Conservation (phyloP, 2,329 filamentous ascomycete species). For the Drechslerella coelobrocha region DNA sequence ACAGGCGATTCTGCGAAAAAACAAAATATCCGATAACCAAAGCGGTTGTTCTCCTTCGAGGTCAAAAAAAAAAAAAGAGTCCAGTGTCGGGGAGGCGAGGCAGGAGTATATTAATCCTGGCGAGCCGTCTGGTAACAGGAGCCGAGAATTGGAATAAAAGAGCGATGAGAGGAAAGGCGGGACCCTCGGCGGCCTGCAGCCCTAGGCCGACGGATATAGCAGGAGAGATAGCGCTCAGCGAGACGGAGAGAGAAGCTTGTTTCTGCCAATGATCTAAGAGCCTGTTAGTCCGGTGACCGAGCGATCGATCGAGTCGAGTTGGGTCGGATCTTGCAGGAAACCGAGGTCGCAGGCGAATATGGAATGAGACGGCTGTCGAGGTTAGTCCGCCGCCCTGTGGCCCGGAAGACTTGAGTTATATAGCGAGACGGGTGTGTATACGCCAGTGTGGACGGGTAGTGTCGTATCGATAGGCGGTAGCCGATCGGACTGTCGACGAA, state of each 20-base stretch:
- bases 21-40: constrained; percentile 21
- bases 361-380: no score
- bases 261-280: not conserved
- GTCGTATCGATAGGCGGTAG: no score
- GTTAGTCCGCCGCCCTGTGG: no score
- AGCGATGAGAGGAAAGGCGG: constrained; percentile 11
- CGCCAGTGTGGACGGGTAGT: no score
- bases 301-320: not conserved
- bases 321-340: not conserved
- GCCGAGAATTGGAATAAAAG: not conserved
- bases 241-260: constrained; percentile 1
- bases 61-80: constrained; percentile 8
- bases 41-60: not conserved
- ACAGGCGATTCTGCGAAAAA: no score
- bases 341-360: not conserved
- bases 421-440: no score
- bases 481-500: no score
- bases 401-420: no score
- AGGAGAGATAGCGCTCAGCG: no score
- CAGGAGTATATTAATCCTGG: not conserved
- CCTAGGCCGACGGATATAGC: not conserved
- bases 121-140: constrained; percentile 2
- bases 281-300: not conserved
- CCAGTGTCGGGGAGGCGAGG: constrained; percentile 15
- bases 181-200: not conserved